These are phyloP conservation scores for Trichosanthes cucumerina DNA, from an alignment of 306 rosid species.

Conservation along the genomic window DNA sequence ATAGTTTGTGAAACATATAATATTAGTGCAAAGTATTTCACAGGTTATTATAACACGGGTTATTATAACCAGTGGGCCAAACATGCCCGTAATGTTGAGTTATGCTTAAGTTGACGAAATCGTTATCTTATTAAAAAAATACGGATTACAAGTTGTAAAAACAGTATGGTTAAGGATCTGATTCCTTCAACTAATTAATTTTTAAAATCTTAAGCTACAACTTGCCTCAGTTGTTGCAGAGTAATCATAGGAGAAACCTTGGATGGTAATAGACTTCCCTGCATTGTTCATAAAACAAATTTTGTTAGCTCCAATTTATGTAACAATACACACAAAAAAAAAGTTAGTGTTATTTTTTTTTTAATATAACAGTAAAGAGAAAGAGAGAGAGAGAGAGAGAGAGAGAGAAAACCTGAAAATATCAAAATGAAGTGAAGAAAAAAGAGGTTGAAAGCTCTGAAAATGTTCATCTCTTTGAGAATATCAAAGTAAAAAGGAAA, in stretches of 20 bases:
- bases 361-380: not conserved
- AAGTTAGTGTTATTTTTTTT: not conserved
- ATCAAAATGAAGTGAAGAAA: conserved; percentile 22
- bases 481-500: not conserved
- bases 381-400: not conserved
- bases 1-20: too few species aligned
- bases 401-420: conserved; percentile 39
- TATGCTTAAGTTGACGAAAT: too few species aligned
- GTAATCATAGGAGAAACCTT: conserved; percentile 43
- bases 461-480: conserved; percentile 28
- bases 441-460: conserved; percentile 14
- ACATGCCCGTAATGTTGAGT: too few species aligned
- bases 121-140: not conserved
- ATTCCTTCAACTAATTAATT: not conserved
- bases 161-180: not conserved
- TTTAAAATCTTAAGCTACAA: not conserved
- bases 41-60: too few species aligned
- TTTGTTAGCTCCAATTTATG: not conserved
- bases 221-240: conserved; percentile 55
- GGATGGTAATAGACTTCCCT: conserved; percentile 28
- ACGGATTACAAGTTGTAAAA: not conserved
- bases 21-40: too few species aligned
- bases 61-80: too few species aligned
- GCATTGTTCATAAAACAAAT: conserved; percentile 11
- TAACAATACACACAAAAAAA: not conserved